Conservation (phyloP, 163 green algal species). For the Scenedesmus sp. region DNA sequence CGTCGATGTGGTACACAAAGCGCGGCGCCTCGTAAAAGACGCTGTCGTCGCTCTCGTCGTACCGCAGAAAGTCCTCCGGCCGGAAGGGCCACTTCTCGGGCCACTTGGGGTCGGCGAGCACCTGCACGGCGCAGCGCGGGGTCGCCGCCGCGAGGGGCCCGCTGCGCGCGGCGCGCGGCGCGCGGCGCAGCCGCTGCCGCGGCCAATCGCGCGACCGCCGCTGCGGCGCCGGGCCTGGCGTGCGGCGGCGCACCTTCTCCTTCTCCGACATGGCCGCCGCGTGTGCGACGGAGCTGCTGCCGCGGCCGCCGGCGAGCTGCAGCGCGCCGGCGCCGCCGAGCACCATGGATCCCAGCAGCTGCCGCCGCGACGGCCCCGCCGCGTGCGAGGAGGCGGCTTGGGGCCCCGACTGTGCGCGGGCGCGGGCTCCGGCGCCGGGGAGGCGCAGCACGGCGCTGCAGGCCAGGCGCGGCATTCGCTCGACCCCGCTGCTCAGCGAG, state of each 20-base stretch:
- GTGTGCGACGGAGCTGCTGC: constrained; percentile 40
- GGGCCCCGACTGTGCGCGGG: constrained; percentile 3
- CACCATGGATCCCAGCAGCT: constrained; percentile 31
- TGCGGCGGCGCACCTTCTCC: constrained; percentile 44
- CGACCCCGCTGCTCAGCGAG: too few relatives aligned
- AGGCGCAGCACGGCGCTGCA: constrained; percentile 15
- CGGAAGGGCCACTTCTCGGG: constrained; percentile 82
- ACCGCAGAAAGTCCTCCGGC: constrained; percentile 74
- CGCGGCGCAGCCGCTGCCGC: too few relatives aligned
- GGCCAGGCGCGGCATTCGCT: too few relatives aligned
- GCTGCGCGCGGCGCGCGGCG: too few relatives aligned
- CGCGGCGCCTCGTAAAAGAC: constrained; percentile 84
- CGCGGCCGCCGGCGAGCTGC: constrained; percentile 23
- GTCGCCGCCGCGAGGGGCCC: too few relatives aligned
- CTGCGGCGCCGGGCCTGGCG: too few relatives aligned
- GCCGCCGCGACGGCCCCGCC: constrained; percentile 29
- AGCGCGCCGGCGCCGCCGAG: constrained; percentile 25
- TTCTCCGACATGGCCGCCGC: constrained; percentile 47
- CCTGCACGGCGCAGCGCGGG: constrained; percentile 57
- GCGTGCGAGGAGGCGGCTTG: background rate
- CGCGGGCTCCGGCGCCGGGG: background rate
- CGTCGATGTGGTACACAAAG: constrained; percentile 98
- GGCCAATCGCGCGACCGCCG: too few relatives aligned
- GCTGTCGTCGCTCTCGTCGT: constrained; percentile 65
- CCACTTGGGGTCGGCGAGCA: constrained; percentile 81